Conservation (phyloP, 2,329 filamentous ascomycete species). For the Arthroderma sp. region DNA sequence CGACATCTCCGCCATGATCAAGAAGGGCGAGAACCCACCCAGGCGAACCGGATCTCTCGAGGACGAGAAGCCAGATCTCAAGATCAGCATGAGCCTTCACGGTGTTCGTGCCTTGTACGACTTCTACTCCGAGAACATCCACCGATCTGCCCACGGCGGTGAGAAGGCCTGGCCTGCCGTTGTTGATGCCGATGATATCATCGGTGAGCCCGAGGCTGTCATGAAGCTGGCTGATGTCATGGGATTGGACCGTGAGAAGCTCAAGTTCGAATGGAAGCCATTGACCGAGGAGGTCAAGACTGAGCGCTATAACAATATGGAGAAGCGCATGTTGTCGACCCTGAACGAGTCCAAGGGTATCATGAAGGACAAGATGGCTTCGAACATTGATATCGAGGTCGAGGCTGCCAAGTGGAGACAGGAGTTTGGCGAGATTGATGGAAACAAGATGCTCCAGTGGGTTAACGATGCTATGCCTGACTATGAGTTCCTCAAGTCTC, state of each 20-base stretch:
- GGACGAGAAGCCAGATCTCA: slow-evolving; percentile 10
- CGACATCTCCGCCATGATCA: slow-evolving; percentile 9
- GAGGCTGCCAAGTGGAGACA: slow-evolving; percentile 23
- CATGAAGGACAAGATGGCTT: slow-evolving; percentile 18
- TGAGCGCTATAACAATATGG: slow-evolving; percentile 1
- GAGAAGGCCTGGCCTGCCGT: slow-evolving; percentile 16
- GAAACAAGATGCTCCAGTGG: slow-evolving; percentile 14
- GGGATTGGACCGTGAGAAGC: slow-evolving; percentile 19
- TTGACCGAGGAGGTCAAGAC: slow-evolving; percentile 1
- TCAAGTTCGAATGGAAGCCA: slow-evolving; percentile 22
- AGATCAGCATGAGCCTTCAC: slow-evolving; percentile 17
- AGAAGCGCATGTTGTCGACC: slow-evolving; percentile 16
- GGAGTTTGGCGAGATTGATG: slow-evolving; percentile 21
- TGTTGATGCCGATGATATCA: slow-evolving; percentile 27
- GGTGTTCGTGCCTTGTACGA: slow-evolving; percentile 24
- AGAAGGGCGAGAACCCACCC: slow-evolving; percentile 9
- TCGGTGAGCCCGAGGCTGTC: slow-evolving; percentile 19
- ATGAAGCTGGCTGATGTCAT: slow-evolving; percentile 16
- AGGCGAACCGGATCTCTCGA: slow-evolving; percentile 7
- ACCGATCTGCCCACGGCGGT: slow-evolving; percentile 1
- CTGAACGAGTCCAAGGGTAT: slow-evolving; percentile 21
- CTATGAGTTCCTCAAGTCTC: slow-evolving; percentile 25
- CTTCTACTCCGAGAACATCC: slow-evolving; percentile 17
- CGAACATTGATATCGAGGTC: slow-evolving; percentile 19
- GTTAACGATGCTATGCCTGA: slow-evolving; percentile 26